phyloP scores from a whole-genome alignment of 306 rosid species.

The Trifolium subterraneum region DNA sequence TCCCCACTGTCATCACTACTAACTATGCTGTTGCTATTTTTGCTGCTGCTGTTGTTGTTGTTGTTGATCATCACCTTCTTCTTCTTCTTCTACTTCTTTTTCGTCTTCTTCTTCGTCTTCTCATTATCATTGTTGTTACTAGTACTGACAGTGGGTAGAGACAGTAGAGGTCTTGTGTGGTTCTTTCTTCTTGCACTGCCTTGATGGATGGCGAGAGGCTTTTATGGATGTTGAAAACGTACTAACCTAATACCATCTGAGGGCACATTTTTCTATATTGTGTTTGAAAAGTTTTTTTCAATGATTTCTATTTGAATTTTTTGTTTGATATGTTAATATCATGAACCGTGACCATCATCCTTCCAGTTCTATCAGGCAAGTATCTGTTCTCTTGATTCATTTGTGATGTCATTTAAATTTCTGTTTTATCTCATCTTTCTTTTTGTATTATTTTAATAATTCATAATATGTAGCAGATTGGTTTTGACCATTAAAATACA shows the following conservation, averaged over 20 bases:
- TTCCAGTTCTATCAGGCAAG: too few species aligned
- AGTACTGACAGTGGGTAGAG: slow-evolving; percentile 35
- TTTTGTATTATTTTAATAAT: too few species aligned
- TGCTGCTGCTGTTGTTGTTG: background rate
- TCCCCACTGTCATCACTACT: background rate
- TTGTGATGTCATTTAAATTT: too few species aligned
- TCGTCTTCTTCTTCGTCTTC: background rate
- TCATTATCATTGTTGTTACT: slow-evolving; percentile 3
- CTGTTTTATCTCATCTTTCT: too few species aligned
- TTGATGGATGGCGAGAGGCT: slow-evolving; percentile 45
- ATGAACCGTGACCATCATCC: background rate
- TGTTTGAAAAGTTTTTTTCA: background rate
- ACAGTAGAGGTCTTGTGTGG: slow-evolving; percentile 27
- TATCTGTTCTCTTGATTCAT: too few species aligned
- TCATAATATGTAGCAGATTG: too few species aligned
- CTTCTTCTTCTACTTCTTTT: background rate
- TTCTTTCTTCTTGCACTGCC: background rate
- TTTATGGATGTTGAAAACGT: slow-evolving; percentile 28
- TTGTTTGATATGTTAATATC: background rate
- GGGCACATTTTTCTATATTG: slow-evolving; percentile 32
- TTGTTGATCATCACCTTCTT: background rate
- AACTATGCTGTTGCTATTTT: background rate
- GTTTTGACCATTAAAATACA: too few species aligned
- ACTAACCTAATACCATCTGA: slow-evolving; percentile 35
- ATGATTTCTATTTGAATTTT: background rate